Conservation (phyloP, 441 rosid genomes). For the Viola pubescens region DNA sequence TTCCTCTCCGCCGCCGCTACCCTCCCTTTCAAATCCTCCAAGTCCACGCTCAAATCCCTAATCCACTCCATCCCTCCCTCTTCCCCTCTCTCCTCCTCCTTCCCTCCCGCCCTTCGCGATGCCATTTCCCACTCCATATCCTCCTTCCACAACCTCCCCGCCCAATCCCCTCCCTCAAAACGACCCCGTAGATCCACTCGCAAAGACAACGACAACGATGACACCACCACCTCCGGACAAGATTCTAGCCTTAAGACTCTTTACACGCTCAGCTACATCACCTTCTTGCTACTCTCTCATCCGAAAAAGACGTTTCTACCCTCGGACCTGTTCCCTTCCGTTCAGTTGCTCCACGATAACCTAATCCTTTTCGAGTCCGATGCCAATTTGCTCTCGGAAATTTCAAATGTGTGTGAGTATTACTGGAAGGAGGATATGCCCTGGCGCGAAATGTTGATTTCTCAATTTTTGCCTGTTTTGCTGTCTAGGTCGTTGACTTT, state of each 20-base stretch:
- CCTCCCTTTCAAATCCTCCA: conserved; percentile 48
- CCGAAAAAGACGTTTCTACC: conserved; percentile 42
- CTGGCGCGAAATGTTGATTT: conserved; percentile 54
- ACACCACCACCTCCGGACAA: conserved; percentile 15
- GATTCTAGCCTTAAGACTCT: conserved; percentile 33
- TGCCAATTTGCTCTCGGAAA: conserved; percentile 44
- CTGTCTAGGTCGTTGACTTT: conserved; percentile 67
- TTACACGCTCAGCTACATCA: conserved; percentile 37
- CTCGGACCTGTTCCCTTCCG: conserved; percentile 47
- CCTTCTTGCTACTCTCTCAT: conserved; percentile 39
- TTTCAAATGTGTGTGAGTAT: conserved; percentile 61
- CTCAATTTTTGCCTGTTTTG: conserved; percentile 72
- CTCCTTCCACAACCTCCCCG: conserved; percentile 14
- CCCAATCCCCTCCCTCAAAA: conserved; percentile 55
- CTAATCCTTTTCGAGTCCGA: conserved; percentile 64
- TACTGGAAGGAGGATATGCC: conserved; percentile 65
- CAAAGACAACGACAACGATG: background rate
- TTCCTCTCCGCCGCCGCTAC: conserved; percentile 48
- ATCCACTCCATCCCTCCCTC: conserved; percentile 43
- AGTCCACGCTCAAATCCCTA: conserved; percentile 54
- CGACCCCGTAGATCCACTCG: conserved; percentile 48
- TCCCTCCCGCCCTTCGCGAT: conserved; percentile 45
- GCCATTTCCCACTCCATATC: conserved; percentile 35
- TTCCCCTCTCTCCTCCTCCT: conserved; percentile 43
- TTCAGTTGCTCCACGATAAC: conserved; percentile 55